Conservation (phyloP, 2,329 filamentous ascomycete species). For the Penicillium sp. region DNA sequence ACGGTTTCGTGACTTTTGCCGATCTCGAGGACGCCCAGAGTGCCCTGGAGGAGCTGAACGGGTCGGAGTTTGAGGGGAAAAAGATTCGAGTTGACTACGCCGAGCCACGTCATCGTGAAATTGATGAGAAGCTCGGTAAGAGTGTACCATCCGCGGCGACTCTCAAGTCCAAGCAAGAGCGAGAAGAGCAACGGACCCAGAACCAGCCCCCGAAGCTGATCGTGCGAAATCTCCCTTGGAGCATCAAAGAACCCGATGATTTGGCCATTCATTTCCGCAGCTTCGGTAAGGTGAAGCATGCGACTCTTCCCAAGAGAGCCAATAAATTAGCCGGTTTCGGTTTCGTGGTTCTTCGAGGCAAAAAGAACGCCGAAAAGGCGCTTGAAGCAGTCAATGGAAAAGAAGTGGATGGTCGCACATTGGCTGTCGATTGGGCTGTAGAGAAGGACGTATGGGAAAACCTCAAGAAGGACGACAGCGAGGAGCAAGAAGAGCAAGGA, state of each 20-base stretch:
- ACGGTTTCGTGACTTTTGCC: slow-evolving; percentile 94
- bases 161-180: slow-evolving; percentile 37
- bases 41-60: slow-evolving; percentile 75
- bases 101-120: slow-evolving; percentile 71
- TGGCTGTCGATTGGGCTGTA: slow-evolving; percentile 96
- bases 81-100: slow-evolving; percentile 83
- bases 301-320: slow-evolving; percentile 73
- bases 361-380: slow-evolving; percentile 86
- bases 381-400: slow-evolving; percentile 82
- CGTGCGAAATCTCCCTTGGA: slow-evolving; percentile 93
- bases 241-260: slow-evolving; percentile 78
- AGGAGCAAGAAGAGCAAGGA: slow-evolving; percentile 16
- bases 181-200: slow-evolving; percentile 55
- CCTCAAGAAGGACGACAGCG: slow-evolving; percentile 46
- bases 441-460: slow-evolving; percentile 82
- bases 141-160: slow-evolving; percentile 36
- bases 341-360: slow-evolving; percentile 81
- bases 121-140: slow-evolving; percentile 46
- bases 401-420: slow-evolving; percentile 73
- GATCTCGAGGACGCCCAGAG: slow-evolving; percentile 83
- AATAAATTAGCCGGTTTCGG: slow-evolving; percentile 75
- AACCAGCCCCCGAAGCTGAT: slow-evolving; percentile 69
- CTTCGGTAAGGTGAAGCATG: slow-evolving; percentile 86
- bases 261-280: slow-evolving; percentile 72
- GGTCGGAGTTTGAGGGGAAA: slow-evolving; percentile 68